A percentile compares a stretch with the other conserved stretches of the same genome.
Conservation (phyloP, 768 basidiomycete species). For the Rhizopogon salebrosus region DNA sequence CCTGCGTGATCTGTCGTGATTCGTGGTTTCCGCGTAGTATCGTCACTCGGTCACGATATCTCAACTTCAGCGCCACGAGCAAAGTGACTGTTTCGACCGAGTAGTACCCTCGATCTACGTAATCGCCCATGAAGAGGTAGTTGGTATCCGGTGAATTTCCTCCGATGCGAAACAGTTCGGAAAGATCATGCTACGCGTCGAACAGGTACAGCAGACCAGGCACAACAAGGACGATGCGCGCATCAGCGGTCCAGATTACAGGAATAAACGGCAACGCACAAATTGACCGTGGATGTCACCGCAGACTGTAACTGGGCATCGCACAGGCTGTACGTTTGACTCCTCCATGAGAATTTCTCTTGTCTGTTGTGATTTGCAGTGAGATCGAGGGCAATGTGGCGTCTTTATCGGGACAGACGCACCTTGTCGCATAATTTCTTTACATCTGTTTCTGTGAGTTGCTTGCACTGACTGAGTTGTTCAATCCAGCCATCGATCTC, state of each 20-base stretch:
- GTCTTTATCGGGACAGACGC: constrained; percentile 22
- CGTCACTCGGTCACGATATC: constrained; percentile 97
- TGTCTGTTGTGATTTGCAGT: constrained; percentile 50
- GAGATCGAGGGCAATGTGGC: constrained; percentile 10
- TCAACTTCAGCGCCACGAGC: constrained; percentile 93
- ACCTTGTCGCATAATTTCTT: constrained; percentile 99
- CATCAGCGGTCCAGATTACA: constrained; percentile 21
- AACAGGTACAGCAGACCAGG: constrained; percentile 1
- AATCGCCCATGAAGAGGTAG: constrained; percentile 99
- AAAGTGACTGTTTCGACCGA: constrained; percentile 98
- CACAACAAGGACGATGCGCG: neutral
- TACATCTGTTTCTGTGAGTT: constrained; percentile 90
- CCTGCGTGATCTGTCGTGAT: constrained; percentile 98
- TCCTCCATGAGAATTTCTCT: constrained; percentile 99
- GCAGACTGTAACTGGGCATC: constrained; percentile 98
- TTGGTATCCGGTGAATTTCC: constrained; percentile 99
- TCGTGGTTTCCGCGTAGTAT: constrained; percentile 99
- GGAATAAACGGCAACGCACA: constrained; percentile 54
- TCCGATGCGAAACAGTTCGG: constrained; percentile 97
- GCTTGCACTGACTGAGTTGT: constrained; percentile 96
- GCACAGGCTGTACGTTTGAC: constrained; percentile 96
- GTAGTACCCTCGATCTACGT: constrained; percentile 98
- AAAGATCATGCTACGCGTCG: constrained; percentile 86
- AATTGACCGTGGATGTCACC: constrained; percentile 99
- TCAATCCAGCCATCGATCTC: constrained; percentile 98